Conservation (phyloP, 2,329 filamentous ascomycete genomes). For the Microsporum audouinii region DNA sequence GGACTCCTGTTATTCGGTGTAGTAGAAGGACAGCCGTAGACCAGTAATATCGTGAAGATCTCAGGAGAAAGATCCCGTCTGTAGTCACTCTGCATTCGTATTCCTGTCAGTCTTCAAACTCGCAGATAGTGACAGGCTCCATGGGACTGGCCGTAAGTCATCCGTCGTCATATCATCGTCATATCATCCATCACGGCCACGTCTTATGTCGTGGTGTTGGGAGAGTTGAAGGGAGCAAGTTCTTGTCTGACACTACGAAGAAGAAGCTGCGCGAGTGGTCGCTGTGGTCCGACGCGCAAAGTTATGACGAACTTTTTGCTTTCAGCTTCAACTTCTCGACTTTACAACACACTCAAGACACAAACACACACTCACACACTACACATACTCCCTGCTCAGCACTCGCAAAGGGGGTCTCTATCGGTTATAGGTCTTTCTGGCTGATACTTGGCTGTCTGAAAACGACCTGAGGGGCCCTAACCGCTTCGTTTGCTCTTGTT, state of each 20-base stretch:
- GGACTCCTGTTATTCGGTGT: background rate
- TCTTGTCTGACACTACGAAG: background rate
- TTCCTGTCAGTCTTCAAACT: no score
- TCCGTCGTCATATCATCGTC: no score
- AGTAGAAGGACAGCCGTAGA: background rate
- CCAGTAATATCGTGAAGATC: background rate
- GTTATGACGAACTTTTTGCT: background rate
- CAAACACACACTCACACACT: background rate
- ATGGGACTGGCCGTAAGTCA: no score
- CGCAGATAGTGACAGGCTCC: no score
- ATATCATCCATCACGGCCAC: no score
- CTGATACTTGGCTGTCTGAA: background rate
- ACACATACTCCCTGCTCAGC: background rate
- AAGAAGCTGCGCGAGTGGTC: conserved; percentile 1
- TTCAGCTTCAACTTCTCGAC: background rate
- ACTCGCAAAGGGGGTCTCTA: background rate
- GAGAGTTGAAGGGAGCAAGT: background rate
- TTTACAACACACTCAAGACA: background rate
- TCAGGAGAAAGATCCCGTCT: no score
- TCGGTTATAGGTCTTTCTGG: background rate
- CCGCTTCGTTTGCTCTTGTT: background rate
- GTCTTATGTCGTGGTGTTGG: background rate
- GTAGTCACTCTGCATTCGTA: no score
- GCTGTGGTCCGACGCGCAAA: background rate
- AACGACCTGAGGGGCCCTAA: background rate